Base-by-base conservation (phyloP, 257 asterid genomes). In the Solanum corneliomulleri region DNA sequence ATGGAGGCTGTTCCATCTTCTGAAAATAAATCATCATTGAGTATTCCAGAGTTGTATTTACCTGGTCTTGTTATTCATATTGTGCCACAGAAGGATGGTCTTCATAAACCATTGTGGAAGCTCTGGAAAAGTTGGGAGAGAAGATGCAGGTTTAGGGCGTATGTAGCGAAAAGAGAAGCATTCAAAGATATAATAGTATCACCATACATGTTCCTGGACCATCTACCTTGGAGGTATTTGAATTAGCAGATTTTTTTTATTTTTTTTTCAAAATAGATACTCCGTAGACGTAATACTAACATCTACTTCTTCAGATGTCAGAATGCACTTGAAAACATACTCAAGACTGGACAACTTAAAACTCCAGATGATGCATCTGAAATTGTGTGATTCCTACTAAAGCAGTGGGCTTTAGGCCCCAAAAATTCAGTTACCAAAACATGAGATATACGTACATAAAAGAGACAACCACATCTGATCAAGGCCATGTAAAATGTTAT, bases 221-320 rank as follows among this genome's bases (percentile, higher is more conserved):
- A 89, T 83, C 89, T 89, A 71, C 91, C 91, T n/a, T 89, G 91
- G 91, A 89, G 91, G 91, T 89, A 89, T 78, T 81, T 80, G 4
- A 86, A 4, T 47, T 58, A 6, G 39, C 35, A 27, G 41, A 41
- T 41, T 7, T 9, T 0, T 6, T 78, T 15, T 15, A 29, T 52
- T 16, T 52, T 16, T 27, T 76, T 31, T 60, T 4, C 49, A 27
- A 41, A 35, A 78, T 47, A 11, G 21, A 41, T 44, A 44, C 41
- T 39, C 35, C 29, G 18, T 39, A 74, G 86, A 77, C 56, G 7
- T 62, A 56, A 16, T 42, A 75, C 74, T 64, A 37, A 21, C 11
- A 4, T 60, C 25, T 29, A 27, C 20, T 20, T 21, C 39, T 78
- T 66, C 81, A 80, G 88, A 62, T 78, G 88, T 45, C 88, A 77